Percentiles rank a stretch among this genome's conserved stretches.
phyloP scores from a whole-genome alignment of 179 eudicot genomes.

The Dionaea muscipula region DNA sequence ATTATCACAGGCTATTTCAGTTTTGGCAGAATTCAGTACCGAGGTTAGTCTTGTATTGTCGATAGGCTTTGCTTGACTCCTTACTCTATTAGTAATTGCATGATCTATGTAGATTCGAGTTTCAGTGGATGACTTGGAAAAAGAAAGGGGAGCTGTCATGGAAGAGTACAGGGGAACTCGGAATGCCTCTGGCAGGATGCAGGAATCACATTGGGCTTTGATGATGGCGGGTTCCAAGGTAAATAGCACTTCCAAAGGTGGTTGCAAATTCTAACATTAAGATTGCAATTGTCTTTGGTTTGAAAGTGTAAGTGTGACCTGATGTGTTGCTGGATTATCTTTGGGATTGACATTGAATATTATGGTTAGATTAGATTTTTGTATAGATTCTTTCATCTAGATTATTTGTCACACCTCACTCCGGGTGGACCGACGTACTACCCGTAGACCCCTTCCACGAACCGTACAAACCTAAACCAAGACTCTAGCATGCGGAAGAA shows the following conservation, averaged over 20 bases:
- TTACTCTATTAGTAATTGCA: background rate
- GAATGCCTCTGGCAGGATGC: constrained; percentile 86
- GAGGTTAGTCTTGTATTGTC: constrained; percentile 33
- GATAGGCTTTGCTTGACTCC: background rate
- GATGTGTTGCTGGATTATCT: too few species aligned
- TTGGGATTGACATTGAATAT: too few species aligned
- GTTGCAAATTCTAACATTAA: too few species aligned
- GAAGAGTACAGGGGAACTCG: constrained; percentile 78
- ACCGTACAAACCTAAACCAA: too few species aligned
- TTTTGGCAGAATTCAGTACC: constrained; percentile 72
- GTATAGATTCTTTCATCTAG: too few species aligned
- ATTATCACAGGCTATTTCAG: constrained; percentile 67
- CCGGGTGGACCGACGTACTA: too few species aligned
- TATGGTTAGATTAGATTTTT: too few species aligned
- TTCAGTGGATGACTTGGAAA: constrained; percentile 69
- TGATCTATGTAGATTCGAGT: constrained; percentile 45
- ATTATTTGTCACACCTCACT: too few species aligned
- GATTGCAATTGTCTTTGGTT: background rate
- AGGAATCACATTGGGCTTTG: constrained; percentile 77
- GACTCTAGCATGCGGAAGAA: too few species aligned
- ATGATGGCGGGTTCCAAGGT: constrained; percentile 97
- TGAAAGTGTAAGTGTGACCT: background rate
- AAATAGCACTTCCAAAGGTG: background rate
- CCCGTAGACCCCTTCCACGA: too few species aligned
- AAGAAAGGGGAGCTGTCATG: constrained; percentile 95